Evolutionary conservation across 2,329 filamentous ascomycete genomes (phyloP).

Genomic region (Aureobasidium sp.): DNA sequence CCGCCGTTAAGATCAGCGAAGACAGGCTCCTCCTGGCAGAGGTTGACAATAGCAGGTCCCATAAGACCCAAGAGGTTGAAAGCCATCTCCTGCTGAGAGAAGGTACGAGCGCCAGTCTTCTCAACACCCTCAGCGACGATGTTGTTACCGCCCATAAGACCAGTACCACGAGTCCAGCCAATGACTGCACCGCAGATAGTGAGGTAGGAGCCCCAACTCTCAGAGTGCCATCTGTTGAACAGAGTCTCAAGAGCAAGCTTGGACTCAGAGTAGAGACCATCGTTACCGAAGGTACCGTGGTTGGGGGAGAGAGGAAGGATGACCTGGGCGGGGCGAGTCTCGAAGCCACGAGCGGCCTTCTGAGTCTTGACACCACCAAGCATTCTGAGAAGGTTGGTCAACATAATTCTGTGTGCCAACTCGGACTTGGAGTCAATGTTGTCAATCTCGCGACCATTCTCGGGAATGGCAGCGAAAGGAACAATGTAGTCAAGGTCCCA

Average conservation of each 20-base stretch:
- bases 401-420: constrained; percentile 96
- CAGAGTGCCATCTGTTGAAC: constrained; percentile 97
- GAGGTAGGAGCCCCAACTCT: constrained; percentile 95
- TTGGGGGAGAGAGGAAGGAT: constrained; percentile 94
- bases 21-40: constrained; percentile 92
- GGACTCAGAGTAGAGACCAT: constrained; percentile 96
- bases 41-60: constrained; percentile 86
- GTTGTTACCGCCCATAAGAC: constrained; percentile 97
- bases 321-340: constrained; percentile 93
- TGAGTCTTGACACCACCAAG: constrained; percentile 85
- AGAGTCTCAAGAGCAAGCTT: constrained; percentile 95
- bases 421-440: constrained; percentile 95
- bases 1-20: constrained; percentile 97
- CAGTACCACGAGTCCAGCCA: constrained; percentile 97
- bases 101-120: constrained; percentile 92
- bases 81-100: constrained; percentile 99
- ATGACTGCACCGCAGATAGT: constrained; percentile 98
- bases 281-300: constrained; percentile 96
- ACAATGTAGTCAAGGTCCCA: constrained; percentile 97
- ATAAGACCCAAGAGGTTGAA: constrained; percentile 97
- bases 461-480: constrained; percentile 94
- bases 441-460: constrained; percentile 96
- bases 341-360: constrained; percentile 79
- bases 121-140: constrained; percentile 95
- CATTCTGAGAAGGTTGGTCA: constrained; percentile 91